phyloP scores from a whole-genome alignment of 106 monocot genomes.

The Dendrobium officinale region DNA sequence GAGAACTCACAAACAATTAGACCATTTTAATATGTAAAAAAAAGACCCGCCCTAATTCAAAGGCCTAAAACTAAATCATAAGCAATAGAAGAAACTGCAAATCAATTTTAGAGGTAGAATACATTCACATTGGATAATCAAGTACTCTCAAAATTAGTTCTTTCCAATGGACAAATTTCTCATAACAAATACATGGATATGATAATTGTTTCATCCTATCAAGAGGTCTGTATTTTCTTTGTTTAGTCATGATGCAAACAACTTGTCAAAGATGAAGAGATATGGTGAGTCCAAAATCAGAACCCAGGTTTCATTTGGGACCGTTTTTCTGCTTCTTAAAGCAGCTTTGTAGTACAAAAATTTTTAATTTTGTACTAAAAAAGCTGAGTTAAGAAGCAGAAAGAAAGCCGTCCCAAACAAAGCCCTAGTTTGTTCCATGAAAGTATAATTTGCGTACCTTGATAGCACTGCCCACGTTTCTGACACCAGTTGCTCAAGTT shows the following conservation, averaged over 20 bases:
- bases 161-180: background rate
- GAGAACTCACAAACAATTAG: too few relatives aligned
- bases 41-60: too few relatives aligned
- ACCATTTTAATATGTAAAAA: too few relatives aligned
- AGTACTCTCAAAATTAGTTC: background rate
- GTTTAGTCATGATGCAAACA: background rate
- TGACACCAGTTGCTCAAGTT: slow-evolving; percentile 74
- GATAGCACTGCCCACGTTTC: slow-evolving; percentile 68
- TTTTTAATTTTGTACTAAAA: too few relatives aligned
- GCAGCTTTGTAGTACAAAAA: too few relatives aligned
- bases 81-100: background rate
- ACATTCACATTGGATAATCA: background rate
- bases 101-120: background rate
- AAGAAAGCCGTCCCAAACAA: too few relatives aligned
- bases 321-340: too few relatives aligned
- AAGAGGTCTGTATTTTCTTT: background rate
- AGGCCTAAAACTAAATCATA: background rate
- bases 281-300: background rate
- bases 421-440: background rate
- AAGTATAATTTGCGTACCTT: slow-evolving; percentile 40
- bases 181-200: background rate
- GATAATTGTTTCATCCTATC: background rate
- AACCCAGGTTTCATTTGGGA: background rate
- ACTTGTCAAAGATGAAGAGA: background rate
- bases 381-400: too few relatives aligned